Percentiles rank a stretch among this genome's conserved stretches.
Evolutionary conservation across 768 basidiomycete species (phyloP).

Genomic region (Rhizopogon sp.): DNA sequence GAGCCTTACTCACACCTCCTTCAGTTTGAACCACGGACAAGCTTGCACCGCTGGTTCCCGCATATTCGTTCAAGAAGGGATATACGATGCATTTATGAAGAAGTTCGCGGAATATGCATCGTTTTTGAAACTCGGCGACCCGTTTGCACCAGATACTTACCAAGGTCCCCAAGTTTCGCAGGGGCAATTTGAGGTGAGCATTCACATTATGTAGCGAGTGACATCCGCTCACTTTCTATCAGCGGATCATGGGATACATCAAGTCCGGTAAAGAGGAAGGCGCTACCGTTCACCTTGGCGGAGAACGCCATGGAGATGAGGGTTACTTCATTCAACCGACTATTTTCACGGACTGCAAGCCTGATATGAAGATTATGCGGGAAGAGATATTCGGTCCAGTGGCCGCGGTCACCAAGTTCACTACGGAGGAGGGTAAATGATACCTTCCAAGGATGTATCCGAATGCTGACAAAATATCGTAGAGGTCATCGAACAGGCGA

Average conservation of each 20-base stretch:
- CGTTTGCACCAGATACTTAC: constrained; percentile 35
- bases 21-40: constrained; percentile 37
- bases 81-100: constrained; percentile 55
- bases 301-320: constrained; percentile 43
- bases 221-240: background rate
- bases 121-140: constrained; percentile 36
- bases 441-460: background rate
- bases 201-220: background rate
- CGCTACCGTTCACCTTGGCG: constrained; percentile 54
- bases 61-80: constrained; percentile 49
- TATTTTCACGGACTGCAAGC: constrained; percentile 52
- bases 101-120: constrained; percentile 32
- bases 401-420: constrained; percentile 63
- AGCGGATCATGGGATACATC: constrained; percentile 63
- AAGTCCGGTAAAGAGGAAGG: constrained; percentile 53
- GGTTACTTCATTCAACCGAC: constrained; percentile 66
- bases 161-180: constrained; percentile 48
- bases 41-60: constrained; percentile 50
- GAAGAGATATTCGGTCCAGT: constrained; percentile 73
- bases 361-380: constrained; percentile 52
- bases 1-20: background rate
- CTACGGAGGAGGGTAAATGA: constrained; percentile 40
- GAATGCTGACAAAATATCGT: background rate
- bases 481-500: constrained; percentile 35
- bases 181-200: constrained; percentile 36